Evolutionary conservation across 2,329 filamentous ascomycete species (phyloP), one percentile per base, ranked within the genome.

Genomic region (Sordariomycetes sp.): DNA sequence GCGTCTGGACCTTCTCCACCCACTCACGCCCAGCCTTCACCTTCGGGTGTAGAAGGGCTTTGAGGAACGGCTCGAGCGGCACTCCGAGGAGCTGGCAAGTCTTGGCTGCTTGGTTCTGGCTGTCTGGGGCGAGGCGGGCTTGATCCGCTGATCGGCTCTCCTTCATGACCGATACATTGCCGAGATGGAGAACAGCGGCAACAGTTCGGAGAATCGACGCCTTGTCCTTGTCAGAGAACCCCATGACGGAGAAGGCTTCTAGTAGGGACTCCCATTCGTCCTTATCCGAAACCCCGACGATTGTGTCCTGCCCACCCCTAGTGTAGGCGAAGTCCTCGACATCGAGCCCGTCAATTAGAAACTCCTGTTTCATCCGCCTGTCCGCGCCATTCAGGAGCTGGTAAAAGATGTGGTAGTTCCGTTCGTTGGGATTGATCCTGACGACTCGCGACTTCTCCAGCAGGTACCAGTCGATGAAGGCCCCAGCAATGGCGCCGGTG

Each of bases 401-500:
- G 68, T 99, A 99, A 71, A 99, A 99, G 59, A 99, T 80, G 70
- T 99, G 94, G 69, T 99, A 99, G 67, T 95, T 99, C 58, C 94
- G 85, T 74, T 99, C 94, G 59, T 90, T 88, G 0, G 82, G 69
- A 67, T 95, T 96, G 61, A 96, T 83, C 50, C 86, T 87, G 22
- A 99, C 93, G 8, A 99, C 94, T 65, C 94, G 84, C n/a, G 94
- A 99, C 72, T 99, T 99, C 69, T 99, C 94, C 16, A 99, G 77
- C 0, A 99, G 79, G 72, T 97, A 99, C 94, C 94, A 99, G 70
- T 99, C 92, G 63, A 99, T 97, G 73, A 91, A 97, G 24, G 94
- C 94, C 40, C 95, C 95, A 3, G 89, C 89, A 63, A 99, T 99
- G 58, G 94, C 88, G 32, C 95, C 95, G 40, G 83, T 83, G 25